Percentiles rank a stretch among this genome's conserved stretches.
These are phyloP conservation scores for Lodderomyces beijingensis DNA, from an alignment of 1,139 yeast genomes.

Conservation along the genomic window DNA sequence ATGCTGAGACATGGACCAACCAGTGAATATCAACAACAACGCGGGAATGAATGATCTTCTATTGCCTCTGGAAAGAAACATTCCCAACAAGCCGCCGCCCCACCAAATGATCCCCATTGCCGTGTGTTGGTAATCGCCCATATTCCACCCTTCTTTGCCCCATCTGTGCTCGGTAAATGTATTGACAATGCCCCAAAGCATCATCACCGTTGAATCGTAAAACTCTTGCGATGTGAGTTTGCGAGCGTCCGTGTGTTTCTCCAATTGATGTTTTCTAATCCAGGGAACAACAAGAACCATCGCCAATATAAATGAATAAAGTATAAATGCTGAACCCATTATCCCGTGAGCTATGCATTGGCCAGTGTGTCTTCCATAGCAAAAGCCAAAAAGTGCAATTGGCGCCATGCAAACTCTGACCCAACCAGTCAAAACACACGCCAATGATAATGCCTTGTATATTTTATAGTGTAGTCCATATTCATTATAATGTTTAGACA, in stretches of 20 bases:
- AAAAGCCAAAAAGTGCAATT: conserved; percentile 76
- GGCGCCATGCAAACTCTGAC: conserved; percentile 79
- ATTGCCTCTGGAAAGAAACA: conserved; percentile 58
- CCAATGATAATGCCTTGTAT: conserved; percentile 46
- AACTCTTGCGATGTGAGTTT: conserved; percentile 70
- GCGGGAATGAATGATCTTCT: conserved; percentile 77
- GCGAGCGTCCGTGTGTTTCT: conserved; percentile 20
- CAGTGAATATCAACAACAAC: conserved; percentile 75
- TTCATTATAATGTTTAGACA: conserved; percentile 17
- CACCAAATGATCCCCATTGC: conserved; percentile 97
- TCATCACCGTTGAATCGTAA: conserved; percentile 76
- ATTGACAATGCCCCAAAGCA: conserved; percentile 86
- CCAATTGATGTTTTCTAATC: conserved; percentile 42
- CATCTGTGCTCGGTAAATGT: conserved; percentile 95
- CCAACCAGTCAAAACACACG: conserved; percentile 52
- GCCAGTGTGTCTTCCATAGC: conserved; percentile 69
- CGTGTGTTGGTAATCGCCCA: conserved; percentile 91
- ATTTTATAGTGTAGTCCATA: conserved; percentile 18
- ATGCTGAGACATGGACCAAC: conserved; percentile 93
- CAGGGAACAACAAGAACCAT: conserved; percentile 68
- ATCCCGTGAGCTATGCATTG: conserved; percentile 96
- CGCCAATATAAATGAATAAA: conserved; percentile 68
- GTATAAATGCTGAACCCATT: conserved; percentile 86
- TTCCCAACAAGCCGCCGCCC: conserved; percentile 86
- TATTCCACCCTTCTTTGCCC: conserved; percentile 84